Evolutionary conservation across 805 yeast genomes (phyloP).

Genomic region (Isabelozyma gotoi): DNA sequence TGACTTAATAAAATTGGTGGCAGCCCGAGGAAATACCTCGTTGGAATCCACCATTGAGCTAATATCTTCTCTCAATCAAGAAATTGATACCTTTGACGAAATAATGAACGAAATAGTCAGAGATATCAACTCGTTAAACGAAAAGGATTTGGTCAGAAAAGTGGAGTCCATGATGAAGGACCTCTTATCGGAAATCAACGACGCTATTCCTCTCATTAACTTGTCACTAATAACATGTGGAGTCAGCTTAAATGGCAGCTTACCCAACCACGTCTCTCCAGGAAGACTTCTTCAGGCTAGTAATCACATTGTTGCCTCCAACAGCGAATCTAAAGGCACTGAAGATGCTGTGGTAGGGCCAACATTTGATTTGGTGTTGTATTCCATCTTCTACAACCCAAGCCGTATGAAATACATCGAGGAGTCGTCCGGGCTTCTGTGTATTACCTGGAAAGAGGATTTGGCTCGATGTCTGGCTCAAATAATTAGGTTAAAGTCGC

Average conservation of each 20-base stretch:
- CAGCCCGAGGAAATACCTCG: constrained; percentile 61
- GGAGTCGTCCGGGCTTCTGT: constrained; percentile 22
- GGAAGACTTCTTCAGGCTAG: constrained; percentile 67
- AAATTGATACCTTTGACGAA: constrained; percentile 57
- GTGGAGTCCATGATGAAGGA: constrained; percentile 51
- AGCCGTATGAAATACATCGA: constrained; percentile 37
- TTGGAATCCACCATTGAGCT: constrained; percentile 54
- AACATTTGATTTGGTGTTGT: constrained; percentile 53
- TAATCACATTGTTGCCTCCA: constrained; percentile 36
- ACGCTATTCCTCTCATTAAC: constrained; percentile 65
- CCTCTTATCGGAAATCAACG: constrained; percentile 56
- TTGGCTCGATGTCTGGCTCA: constrained; percentile 54
- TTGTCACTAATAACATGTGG: constrained; percentile 70
- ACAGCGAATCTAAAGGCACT: constrained; percentile 9
- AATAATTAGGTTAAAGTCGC: constrained; percentile 26
- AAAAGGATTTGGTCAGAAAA: constrained; percentile 37
- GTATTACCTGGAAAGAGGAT: constrained; percentile 73
- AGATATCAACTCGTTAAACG: constrained; percentile 24
- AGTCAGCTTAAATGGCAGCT: constrained; percentile 50
- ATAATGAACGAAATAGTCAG: constrained; percentile 42
- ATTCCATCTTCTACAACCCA: constrained; percentile 62
- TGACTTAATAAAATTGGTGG: constrained; percentile 61
- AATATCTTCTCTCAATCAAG: constrained; percentile 53
- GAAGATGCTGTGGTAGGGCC: constrained; percentile 50
- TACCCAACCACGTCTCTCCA: constrained; percentile 59